Conservation (phyloP, 1,284 basidiomycete species). For the Exobasidium rhododendri region DNA sequence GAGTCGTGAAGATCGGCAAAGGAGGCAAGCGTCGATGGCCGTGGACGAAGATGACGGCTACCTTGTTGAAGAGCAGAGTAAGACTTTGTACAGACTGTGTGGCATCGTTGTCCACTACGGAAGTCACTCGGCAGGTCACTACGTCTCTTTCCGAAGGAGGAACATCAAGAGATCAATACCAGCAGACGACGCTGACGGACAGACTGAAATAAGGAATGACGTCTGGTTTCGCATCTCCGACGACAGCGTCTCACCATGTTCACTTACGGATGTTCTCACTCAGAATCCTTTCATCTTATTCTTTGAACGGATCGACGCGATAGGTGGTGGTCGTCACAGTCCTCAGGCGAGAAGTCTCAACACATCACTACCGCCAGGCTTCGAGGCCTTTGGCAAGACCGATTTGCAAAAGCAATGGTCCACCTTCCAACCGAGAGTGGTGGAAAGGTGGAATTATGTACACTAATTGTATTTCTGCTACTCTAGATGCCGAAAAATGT, state of each 20-base stretch:
- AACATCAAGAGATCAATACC: slow-evolving; percentile 1
- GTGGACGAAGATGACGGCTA: slow-evolving; percentile 1
- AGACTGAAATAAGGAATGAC: not conserved
- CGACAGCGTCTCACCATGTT: slow-evolving; percentile 32
- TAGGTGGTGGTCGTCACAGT: slow-evolving; percentile 2
- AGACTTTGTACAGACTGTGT: slow-evolving; percentile 28
- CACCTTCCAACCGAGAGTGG: not conserved
- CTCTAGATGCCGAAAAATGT: too few relatives aligned
- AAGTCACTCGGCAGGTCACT: slow-evolving; percentile 50
- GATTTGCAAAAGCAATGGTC: not conserved
- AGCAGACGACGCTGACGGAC: slow-evolving; percentile 5
- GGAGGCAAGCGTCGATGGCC: not conserved
- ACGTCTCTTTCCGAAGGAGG: slow-evolving; percentile 44
- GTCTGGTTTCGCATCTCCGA: slow-evolving; percentile 49
- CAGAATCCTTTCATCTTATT: slow-evolving; percentile 53
- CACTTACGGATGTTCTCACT: slow-evolving; percentile 35
- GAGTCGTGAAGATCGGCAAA: slow-evolving; percentile 4
- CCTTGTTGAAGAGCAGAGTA: not conserved
- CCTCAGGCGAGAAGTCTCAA: too few relatives aligned
- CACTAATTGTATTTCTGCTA: too few relatives aligned
- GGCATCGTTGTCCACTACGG: slow-evolving; percentile 52
- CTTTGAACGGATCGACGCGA: slow-evolving; percentile 34
- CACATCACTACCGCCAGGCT: not conserved
- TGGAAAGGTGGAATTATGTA: slow-evolving; percentile 3
- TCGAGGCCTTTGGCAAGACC: not conserved